Evolutionary conservation across 2,329 filamentous ascomycete species (phyloP), one percentile per base, ranked within the genome.

Genomic region (Hymenoscyphus occultus): DNA sequence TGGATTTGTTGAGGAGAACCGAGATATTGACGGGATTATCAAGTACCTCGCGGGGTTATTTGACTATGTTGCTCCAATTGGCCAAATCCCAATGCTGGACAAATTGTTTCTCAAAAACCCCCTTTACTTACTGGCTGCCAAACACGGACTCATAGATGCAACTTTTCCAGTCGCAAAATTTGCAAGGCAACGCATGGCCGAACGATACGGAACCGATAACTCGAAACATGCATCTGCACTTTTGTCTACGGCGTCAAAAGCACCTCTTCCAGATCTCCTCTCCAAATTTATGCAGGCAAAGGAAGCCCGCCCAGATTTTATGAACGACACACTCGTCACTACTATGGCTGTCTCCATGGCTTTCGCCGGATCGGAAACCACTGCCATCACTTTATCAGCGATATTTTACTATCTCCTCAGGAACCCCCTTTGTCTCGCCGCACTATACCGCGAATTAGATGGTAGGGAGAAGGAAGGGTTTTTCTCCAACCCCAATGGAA

Each of bases 331-430:
- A 3, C 81, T 90, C 9, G 89, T 92, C 12, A 85, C 90, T 69
- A 88, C 88, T 6, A 89, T 90, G 78, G 88, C 87, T 60, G 84
- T 88, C n/a, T 86, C 82, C 65, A 91, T 91, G 88, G 84, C 84
- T 0, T 86, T 90, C 70, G 91, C 91, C 0, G 90, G 91, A 3
- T 89, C 86, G 1, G 91, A 95, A 76, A 94, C 91, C 0, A 94
- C 91, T 0, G 90, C 89, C 48, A 93, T 93, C 73, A 86, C 84
- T 6, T 81, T 93, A 0, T 84, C 85, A 5, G 83, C 87, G 6
- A 84, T 93, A 0, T 91, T 94, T 72, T 93, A 93, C 77, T 88
- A 87, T 75, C 78, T 93, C 3, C 80, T 93, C 42, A 88, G 87
- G 72, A 84, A 87, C 71, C 87, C 87, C 0, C 45, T 70, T 0